Base-by-base conservation (phyloP, 1,284 basidiomycete species). In the Pyrrhoderma lamaoense region DNA sequence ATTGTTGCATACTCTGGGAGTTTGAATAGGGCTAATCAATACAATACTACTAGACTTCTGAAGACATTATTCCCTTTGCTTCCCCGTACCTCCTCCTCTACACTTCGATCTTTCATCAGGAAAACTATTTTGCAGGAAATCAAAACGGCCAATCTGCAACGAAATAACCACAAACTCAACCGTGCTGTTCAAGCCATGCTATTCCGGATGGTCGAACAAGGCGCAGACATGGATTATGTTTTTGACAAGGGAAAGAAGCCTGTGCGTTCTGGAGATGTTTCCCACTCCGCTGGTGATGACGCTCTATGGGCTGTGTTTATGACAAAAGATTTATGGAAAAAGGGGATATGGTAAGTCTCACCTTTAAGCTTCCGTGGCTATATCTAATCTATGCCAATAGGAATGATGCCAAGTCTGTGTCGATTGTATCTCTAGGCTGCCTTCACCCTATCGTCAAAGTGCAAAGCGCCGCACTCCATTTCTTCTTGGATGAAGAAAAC, bases 241-340 rank as follows among this genome's bases (percentile, higher is more conserved):
- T 61, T 81, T 36, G 85, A 89, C 40, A 89, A 92, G 70, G 85
- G 86, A 0, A 90, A 86, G 60, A 61, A 77, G 14, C 74, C 70
- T 56, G 67, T 68, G 7, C 60, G 69, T n/a, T 64, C 68, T 0
- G 69, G 67, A 52, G 71, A 74, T 54, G 63, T 62, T 4, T 67
- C 72, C 25, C 71, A 71, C 34, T 68, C 71, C 55, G 72, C 72
- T 50, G 80, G 82, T 5, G 88, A 90, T 36, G 95, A 98, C 62
- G 94, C 95, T 1, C 89, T 98, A 79, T 99, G 96, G 95, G 95
- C 96, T 1, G 86, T 99, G 42, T 87, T 95, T 45, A 70, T 99
- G 49, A 91, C 94, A 13, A 89, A 91, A 62, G 94, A 99, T 61
- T 73, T 99, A 22, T 99, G 95, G 96, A 80, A 80, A 60, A 98